These are phyloP conservation scores for Epichloe sibirici DNA, from an alignment of 2,329 filamentous ascomycete species.

Conservation along the genomic window DNA sequence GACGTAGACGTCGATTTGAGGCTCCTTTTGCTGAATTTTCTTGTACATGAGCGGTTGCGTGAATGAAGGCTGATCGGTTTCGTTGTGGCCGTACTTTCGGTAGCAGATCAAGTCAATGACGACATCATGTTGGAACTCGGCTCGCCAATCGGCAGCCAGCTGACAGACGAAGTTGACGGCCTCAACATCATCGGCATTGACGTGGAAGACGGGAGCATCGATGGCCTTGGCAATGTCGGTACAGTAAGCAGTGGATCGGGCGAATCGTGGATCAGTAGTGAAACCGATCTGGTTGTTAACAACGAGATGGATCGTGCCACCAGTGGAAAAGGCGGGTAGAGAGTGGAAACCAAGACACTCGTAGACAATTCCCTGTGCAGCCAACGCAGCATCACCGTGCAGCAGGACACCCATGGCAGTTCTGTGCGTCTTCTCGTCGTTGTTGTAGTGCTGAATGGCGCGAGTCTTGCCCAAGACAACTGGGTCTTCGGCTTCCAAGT, in stretches of 20 bases:
- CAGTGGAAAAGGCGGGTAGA: slow-evolving; percentile 90
- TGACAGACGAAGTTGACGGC: slow-evolving; percentile 98
- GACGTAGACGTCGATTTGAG: slow-evolving; percentile 82
- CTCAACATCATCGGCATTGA: slow-evolving; percentile 97
- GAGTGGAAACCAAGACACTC: slow-evolving; percentile 97
- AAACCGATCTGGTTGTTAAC: slow-evolving; percentile 99
- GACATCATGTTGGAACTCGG: slow-evolving; percentile 96
- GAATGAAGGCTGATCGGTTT: slow-evolving; percentile 98
- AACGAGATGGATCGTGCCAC: slow-evolving; percentile 90
- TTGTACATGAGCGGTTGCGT: slow-evolving; percentile 99
- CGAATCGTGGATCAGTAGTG: slow-evolving; percentile 94
- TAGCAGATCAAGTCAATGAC: slow-evolving; percentile 98
- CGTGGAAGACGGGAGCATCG: slow-evolving; percentile 96
- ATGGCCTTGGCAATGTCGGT: slow-evolving; percentile 99
- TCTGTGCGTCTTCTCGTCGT: slow-evolving; percentile 78
- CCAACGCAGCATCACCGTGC: slow-evolving; percentile 94
- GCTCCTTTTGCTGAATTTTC: slow-evolving; percentile 74
- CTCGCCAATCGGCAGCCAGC: slow-evolving; percentile 92
- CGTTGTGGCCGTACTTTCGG: slow-evolving; percentile 97
- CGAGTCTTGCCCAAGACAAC: slow-evolving; percentile 96
- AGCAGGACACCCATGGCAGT: slow-evolving; percentile 92
- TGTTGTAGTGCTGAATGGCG: slow-evolving; percentile 98
- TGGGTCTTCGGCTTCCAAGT: slow-evolving; percentile 95
- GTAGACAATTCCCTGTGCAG: slow-evolving; percentile 93
- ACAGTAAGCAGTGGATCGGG: slow-evolving; percentile 95